A percentile compares a stretch with the other conserved stretches of the same genome.
Conservation (phyloP, 305 asterid genomes). For the Solanum chacoense region DNA sequence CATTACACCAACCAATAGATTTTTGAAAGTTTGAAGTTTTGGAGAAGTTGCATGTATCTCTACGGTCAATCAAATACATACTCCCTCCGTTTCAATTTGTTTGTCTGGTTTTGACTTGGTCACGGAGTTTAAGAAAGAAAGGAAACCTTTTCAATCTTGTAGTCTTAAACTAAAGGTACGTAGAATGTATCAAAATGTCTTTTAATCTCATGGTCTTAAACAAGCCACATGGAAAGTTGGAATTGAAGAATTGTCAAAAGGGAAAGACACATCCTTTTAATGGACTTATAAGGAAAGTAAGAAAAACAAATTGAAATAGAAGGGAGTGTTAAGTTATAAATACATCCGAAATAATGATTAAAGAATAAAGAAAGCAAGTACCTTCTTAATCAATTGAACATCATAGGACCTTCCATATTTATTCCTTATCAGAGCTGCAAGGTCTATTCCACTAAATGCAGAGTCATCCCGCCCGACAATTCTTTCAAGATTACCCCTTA, state of each 20-base stretch:
- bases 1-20: neutral
- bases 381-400: constrained; percentile 93
- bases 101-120: neutral
- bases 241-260: neutral
- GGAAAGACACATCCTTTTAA: neutral
- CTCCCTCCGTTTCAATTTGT: neutral
- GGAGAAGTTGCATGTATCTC: neutral
- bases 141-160: neutral
- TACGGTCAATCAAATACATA: neutral
- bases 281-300: neutral
- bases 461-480: constrained; percentile 81
- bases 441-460: constrained; percentile 76
- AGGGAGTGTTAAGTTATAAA: neutral
- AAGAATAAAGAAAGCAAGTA: constrained; percentile 9
- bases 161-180: neutral
- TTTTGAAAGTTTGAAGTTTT: neutral
- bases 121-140: neutral
- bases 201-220: neutral
- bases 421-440: constrained; percentile 85
- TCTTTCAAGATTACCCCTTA: constrained; percentile 67
- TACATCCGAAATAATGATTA: neutral
- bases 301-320: neutral
- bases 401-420: constrained; percentile 91
- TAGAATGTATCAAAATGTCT: neutral
- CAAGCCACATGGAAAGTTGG: neutral